Evolutionary conservation across 768 basidiomycete species (phyloP).

Genomic region (Podaxis rugospora): DNA sequence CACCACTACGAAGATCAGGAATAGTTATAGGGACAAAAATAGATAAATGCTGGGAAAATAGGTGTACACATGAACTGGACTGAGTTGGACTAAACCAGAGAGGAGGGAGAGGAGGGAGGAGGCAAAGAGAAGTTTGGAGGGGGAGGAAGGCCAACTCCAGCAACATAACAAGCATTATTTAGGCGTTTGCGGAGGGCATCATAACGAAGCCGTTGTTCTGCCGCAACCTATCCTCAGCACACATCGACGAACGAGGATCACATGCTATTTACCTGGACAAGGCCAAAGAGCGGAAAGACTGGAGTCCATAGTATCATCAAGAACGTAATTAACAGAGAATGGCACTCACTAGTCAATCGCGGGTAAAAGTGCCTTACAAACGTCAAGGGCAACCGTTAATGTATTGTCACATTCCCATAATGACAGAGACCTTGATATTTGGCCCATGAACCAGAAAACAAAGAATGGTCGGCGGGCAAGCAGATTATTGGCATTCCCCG

Average conservation of each 20-base stretch:
- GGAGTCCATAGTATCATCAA: constrained; percentile 8
- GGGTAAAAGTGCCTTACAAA: constrained; percentile 55
- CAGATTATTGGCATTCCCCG: constrained; percentile 45
- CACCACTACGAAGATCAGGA: background rate
- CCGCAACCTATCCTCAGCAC: background rate
- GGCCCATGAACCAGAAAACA: constrained; percentile 73
- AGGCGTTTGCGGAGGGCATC: constrained; percentile 42
- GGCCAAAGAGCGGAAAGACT: constrained; percentile 61
- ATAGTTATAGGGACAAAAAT: background rate
- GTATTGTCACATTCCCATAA: constrained; percentile 61
- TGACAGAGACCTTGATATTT: constrained; percentile 56
- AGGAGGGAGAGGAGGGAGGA: constrained; percentile 20
- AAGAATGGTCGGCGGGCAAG: constrained; percentile 61
- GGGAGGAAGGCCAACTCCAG: constrained; percentile 42
- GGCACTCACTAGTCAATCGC: constrained; percentile 50
- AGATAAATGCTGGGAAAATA: constrained; percentile 3
- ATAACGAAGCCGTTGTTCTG: constrained; percentile 52
- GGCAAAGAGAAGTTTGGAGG: constrained; percentile 33
- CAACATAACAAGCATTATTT: constrained; percentile 38
- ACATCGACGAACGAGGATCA: constrained; percentile 7
- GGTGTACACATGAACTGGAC: background rate
- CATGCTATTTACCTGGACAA: constrained; percentile 43
- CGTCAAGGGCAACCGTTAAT: constrained; percentile 55
- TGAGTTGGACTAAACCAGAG: constrained; percentile 23
- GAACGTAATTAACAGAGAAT: constrained; percentile 4